Evolutionary conservation across 169 alveolate species (phyloP).

Genomic region (Plasmodium cynomolgi): DNA sequence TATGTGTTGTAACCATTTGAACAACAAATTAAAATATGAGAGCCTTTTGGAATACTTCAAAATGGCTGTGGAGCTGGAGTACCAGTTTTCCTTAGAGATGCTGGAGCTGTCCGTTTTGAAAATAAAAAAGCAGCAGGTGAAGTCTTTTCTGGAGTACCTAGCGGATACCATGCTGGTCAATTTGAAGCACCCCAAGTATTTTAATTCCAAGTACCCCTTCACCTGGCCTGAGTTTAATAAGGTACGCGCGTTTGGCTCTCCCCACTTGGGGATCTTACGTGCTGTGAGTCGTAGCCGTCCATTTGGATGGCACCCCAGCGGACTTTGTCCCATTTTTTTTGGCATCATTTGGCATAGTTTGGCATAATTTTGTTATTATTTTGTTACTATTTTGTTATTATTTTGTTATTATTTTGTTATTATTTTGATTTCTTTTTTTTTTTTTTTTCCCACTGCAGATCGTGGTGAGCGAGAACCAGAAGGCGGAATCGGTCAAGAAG

Average conservation of each 20-base stretch:
- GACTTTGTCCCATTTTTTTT: neutral
- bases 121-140: conserved; percentile 78
- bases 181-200: conserved; percentile 77
- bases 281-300: neutral
- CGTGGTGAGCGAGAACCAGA: conserved; percentile 29
- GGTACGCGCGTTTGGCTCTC: neutral
- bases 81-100: conserved; percentile 76
- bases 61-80: conserved; percentile 78
- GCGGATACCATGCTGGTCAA: conserved; percentile 78
- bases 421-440: neutral
- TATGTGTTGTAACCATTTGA: conserved; percentile 79
- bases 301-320: neutral
- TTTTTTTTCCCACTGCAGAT: conserved; percentile 13
- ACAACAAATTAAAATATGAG: conserved; percentile 79
- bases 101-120: conserved; percentile 69
- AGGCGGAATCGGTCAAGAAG: conserved; percentile 33
- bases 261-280: neutral
- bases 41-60: conserved; percentile 74
- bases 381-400: neutral
- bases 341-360: neutral
- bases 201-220: conserved; percentile 78
- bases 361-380: neutral
- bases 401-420: neutral
- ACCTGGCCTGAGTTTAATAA: conserved; percentile 70
- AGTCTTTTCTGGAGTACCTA: conserved; percentile 71